phyloP scores from a whole-genome alignment of 306 rosid genomes.

The Citrullus amarus region DNA sequence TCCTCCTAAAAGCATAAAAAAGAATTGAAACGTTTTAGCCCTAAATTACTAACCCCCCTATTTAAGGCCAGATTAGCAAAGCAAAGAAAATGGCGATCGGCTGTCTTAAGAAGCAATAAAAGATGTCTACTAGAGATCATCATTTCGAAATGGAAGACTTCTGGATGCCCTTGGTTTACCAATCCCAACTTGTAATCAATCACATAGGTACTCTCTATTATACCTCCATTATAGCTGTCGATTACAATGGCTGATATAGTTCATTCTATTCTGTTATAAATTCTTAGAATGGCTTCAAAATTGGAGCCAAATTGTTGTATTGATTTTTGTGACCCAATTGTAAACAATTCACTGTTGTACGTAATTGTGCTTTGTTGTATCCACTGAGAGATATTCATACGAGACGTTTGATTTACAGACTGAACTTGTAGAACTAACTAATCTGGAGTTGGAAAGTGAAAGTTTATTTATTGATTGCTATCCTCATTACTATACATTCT shows the following conservation, averaged over 20 bases:
- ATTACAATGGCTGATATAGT: neutral
- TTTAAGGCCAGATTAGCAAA: neutral
- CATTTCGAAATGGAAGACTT: neutral
- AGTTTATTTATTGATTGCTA: neutral
- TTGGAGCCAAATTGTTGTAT: neutral
- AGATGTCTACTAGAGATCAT: neutral
- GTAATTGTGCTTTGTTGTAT: neutral
- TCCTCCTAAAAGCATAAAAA: slow-evolving; percentile 27
- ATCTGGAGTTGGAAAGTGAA: neutral
- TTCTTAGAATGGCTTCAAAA: neutral
- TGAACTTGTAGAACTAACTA: neutral
- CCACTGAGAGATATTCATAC: neutral
- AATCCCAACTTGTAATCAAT: neutral
- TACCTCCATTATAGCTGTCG: neutral
- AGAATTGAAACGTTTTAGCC: neutral
- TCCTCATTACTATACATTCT: neutral
- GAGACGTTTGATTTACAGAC: neutral
- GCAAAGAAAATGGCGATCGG: neutral
- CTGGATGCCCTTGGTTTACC: neutral
- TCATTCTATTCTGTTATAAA: neutral
- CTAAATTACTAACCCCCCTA: neutral
- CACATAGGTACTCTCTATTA: slow-evolving; percentile 7
- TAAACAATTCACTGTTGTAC: neutral
- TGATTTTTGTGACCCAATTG: slow-evolving; percentile 1
- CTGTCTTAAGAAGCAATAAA: neutral